Conservation (phyloP, 2,329 filamentous ascomycete species). For the Hymenoscyphus linearis region DNA sequence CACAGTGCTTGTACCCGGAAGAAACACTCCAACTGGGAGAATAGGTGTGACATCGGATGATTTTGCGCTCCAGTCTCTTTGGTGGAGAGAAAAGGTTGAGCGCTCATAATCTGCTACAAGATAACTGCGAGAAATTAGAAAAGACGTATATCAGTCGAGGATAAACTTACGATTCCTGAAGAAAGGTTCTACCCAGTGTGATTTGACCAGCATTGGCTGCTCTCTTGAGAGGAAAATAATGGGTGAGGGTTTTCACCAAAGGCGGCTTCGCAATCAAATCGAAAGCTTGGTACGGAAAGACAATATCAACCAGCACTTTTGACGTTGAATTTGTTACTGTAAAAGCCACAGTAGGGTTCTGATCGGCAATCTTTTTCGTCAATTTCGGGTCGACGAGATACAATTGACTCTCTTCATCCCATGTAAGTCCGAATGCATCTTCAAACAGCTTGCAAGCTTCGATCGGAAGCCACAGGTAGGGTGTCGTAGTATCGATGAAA, state of each 20-base stretch:
- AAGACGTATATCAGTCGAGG: background rate
- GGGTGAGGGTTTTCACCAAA: constrained; percentile 21
- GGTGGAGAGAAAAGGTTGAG: constrained; percentile 35
- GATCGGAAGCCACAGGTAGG: constrained; percentile 35
- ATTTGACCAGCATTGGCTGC: constrained; percentile 32
- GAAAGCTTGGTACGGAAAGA: constrained; percentile 37
- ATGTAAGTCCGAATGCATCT: constrained; percentile 31
- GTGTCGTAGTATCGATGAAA: constrained; percentile 34
- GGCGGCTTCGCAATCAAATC: constrained; percentile 35
- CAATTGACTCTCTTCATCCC: constrained; percentile 23
- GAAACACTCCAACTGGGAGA: background rate
- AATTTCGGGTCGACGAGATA: constrained; percentile 14
- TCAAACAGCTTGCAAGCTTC: constrained; percentile 32
- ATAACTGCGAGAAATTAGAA: constrained; percentile 15
- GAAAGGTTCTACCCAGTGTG: constrained; percentile 36
- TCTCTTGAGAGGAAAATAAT: constrained; percentile 37
- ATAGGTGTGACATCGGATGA: constrained; percentile 20
- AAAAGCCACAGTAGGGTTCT: constrained; percentile 35
- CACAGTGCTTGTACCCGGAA: constrained; percentile 1
- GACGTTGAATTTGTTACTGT: constrained; percentile 31
- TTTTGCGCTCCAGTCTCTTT: constrained; percentile 22
- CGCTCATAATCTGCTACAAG: constrained; percentile 37
- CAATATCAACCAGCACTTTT: constrained; percentile 29
- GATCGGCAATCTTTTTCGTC: constrained; percentile 18
- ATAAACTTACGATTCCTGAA: constrained; percentile 35